Evolutionary conservation across 192 early-diverging fungal species (phyloP), one percentile per base, ranked within the genome.

Genomic region (Polychytrium aggregatum): DNA sequence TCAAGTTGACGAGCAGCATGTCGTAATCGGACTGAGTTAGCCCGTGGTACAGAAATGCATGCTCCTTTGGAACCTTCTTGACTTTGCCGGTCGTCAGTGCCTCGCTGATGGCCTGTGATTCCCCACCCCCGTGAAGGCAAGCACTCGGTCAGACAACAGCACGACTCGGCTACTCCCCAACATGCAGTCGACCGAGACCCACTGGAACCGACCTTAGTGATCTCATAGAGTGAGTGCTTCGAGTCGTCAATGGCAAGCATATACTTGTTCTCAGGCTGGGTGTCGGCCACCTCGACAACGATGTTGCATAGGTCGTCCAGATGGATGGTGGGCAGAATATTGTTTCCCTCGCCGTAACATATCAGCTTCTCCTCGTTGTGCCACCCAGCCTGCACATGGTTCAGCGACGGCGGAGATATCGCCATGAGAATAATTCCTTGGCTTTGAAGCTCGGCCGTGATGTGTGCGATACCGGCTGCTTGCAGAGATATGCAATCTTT

Each of bases 211-310:
- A 76, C 68, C 57, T 74, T 74, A 13, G 65, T 68, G 22, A 80
- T 71, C 28, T 80, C 78, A 14, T 41, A 59, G 1, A 75, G 36
- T 27, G 67, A 71, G 34, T 63, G 49, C 54, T 74, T 75, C 0
- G 59, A 61, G 30, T 80, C 74, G 41, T 80, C 78, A n/a, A 80
- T 64, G 5, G 78, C 78, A 4, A 80, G 57, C 33, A 80, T 52
- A 48, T 78, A 77, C 48, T 64, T 68, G 13, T 24, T 24, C 35
- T 71, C 70, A 24, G 78, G 78, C 24, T 37, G 27, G 11, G 63
- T 72, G 44, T 80, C 78, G 39, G 63, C 66, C 9, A 78, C 61
- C 33, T 80, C 70, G 17, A 80, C 66, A 18, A 75, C 48, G 27
- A 80, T 71, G 42, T 65, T 69, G 38, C 56, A 57, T 14, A 80